Conservation (phyloP, 106 monocot genomes). For the Phalaenopsis equestris region DNA sequence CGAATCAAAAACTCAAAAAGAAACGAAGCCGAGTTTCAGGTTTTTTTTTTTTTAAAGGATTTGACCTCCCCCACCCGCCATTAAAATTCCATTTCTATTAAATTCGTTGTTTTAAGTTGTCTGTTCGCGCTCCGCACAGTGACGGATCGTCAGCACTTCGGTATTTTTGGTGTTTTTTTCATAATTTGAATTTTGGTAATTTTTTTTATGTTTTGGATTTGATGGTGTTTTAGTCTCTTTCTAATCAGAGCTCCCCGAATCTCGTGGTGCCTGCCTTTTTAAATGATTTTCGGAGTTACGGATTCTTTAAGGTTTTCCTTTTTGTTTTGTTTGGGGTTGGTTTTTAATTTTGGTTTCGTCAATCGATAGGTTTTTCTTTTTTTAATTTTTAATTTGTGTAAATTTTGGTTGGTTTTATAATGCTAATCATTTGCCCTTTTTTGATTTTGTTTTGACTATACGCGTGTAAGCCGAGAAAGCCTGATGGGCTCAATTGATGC, state of each 20-base stretch:
- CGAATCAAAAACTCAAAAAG: neutral
- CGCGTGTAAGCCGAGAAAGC: slow-evolving; percentile 7
- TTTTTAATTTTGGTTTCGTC: neutral
- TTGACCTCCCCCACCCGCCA: neutral
- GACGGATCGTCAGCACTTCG: neutral
- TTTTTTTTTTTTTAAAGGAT: neutral
- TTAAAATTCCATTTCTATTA: neutral
- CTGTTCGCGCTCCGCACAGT: neutral
- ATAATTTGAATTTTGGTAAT: neutral
- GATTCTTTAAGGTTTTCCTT: slow-evolving; percentile 1
- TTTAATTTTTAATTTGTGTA: neutral
- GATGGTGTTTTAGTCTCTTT: neutral
- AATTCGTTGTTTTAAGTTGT: neutral
- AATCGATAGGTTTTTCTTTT: slow-evolving; percentile 3
- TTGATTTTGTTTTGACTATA: slow-evolving; percentile 1
- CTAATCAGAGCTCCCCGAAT: neutral
- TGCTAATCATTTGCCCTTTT: slow-evolving; percentile 1
- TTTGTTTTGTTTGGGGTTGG: neutral
- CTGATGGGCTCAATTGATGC: slow-evolving; percentile 8
- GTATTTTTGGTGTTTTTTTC: neutral
- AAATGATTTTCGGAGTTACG: neutral
- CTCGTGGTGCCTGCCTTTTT: neutral
- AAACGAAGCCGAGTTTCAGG: neutral
- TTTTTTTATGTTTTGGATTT: neutral
- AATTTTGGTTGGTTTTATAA: neutral